These are phyloP conservation scores for Pluteus cervinus DNA, from an alignment of 768 basidiomycete genomes.

Conservation along the genomic window DNA sequence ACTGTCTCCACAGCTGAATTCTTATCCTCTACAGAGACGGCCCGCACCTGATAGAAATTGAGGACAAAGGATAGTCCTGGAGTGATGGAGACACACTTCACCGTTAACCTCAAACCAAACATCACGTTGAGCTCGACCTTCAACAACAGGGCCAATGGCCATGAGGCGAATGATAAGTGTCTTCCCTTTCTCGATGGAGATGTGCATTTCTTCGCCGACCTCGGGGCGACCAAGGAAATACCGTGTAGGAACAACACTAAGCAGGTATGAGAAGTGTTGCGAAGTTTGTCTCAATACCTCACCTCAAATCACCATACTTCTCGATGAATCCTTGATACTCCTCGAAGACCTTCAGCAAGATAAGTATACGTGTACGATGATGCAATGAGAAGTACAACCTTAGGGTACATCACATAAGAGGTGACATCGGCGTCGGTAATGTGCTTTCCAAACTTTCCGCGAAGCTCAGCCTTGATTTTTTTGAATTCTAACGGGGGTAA, in stretches of 20 bases:
- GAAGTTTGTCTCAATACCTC: constrained; percentile 15
- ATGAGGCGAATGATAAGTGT: constrained; percentile 94
- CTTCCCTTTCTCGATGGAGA: constrained; percentile 95
- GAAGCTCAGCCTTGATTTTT: constrained; percentile 89
- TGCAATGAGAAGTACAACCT: constrained; percentile 41
- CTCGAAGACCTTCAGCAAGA: constrained; percentile 73
- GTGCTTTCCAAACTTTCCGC: constrained; percentile 92
- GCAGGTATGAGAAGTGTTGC: constrained; percentile 8
- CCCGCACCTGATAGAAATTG: constrained; percentile 75
- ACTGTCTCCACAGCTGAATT: constrained; percentile 95
- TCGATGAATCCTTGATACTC: constrained; percentile 93
- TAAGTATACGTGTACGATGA: constrained; percentile 2
- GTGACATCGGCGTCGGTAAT: constrained; percentile 92
- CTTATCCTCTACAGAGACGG: constrained; percentile 93
- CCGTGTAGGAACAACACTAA: constrained; percentile 91
- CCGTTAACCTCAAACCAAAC: constrained; percentile 99
- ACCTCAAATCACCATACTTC: constrained; percentile 95
- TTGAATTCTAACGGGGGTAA: constrained; percentile 90
- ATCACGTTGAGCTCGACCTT: constrained; percentile 88
- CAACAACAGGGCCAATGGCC: constrained; percentile 90
- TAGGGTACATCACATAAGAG: constrained; percentile 98
- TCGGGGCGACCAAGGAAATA: constrained; percentile 94
- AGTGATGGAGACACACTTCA: constrained; percentile 49
- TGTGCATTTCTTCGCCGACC: constrained; percentile 93
- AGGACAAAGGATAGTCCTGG: too few species aligned